Base-by-base conservation (phyloP, 768 basidiomycete species). In the Suillus lakei region DNA sequence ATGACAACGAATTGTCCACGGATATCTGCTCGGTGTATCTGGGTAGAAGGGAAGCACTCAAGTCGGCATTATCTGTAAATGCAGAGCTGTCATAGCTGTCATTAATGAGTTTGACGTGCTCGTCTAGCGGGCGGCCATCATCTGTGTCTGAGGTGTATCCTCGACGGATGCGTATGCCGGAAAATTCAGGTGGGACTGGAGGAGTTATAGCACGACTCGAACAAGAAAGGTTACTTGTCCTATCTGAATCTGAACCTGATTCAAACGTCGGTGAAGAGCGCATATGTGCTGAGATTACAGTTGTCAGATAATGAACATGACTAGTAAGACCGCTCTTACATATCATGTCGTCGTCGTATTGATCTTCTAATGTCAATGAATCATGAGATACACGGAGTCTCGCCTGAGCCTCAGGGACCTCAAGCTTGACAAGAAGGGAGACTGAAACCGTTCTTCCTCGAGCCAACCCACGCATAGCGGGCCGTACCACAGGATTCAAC, bases 21-120 rank as follows among this genome's bases (percentile, higher is more conserved):
- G 75, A 72, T 39, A 81, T 71, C 12, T 71, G 76, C 66, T 85
- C 85, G 7, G 83, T 84, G 63, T 86, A 81, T 9, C 76, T 68
- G 0, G 84, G 84, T 7, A 82, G 71, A 7, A 80, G 65, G 10
- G 78, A 81, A 16, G 16, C 9, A 28, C 26, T 39, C 15, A 6
- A 28, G 58, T 41, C 26, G 18, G 26, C 12, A 28, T 59, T 21
- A 18, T 59, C 26, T 18, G 12, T 18, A 21, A 30, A 21, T 59
- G 26, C 1, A 21, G 12, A 59, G 18, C 26, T 41, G 5, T 39
- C 58, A 13, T 41, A 59, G 39, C 58, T 59, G 26, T 39, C 58
- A 3, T 59, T 59, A 0, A 59, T 13, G 18, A 21, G 9, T 41
- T 13, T 59, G 10, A 59, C 70, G 4, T 58, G 66, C 59, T 75